Conservation (phyloP, 306 rosid species). For the Abrus pulchellus region DNA sequence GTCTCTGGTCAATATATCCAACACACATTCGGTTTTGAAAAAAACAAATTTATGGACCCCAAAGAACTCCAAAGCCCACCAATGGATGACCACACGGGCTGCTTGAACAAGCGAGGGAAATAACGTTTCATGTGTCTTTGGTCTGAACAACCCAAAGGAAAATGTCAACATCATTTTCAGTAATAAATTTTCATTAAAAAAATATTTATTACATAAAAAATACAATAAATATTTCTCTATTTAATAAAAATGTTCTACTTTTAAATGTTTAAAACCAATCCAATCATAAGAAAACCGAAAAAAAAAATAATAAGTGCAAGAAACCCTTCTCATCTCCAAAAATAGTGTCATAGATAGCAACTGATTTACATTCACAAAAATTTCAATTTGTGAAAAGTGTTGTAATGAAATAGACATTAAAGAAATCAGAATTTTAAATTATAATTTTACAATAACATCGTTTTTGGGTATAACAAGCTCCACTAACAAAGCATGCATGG, state of each 20-base stretch:
- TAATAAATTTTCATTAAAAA: too few relatives aligned
- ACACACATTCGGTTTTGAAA: not conserved
- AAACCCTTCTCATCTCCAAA: too few relatives aligned
- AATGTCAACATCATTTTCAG: not conserved
- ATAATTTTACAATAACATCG: conserved; percentile 14
- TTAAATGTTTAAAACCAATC: too few relatives aligned
- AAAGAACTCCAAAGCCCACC: conserved; percentile 14
- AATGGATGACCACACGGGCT: not conserved
- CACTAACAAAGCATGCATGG: conserved; percentile 8
- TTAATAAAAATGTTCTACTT: too few relatives aligned
- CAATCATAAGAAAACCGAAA: too few relatives aligned
- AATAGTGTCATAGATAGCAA: not conserved
- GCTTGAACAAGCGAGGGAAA: conserved; percentile 5
- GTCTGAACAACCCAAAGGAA: not conserved
- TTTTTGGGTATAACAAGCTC: conserved; percentile 30
- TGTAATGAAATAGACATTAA: not conserved
- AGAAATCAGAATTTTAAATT: not conserved
- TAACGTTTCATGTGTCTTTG: not conserved
- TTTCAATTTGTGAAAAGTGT: conserved; percentile 4
- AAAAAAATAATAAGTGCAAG: too few relatives aligned
- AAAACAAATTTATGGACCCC: not conserved
- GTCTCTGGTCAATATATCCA: not conserved
- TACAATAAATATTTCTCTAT: too few relatives aligned
- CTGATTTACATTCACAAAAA: conserved; percentile 1
- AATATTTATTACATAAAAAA: too few relatives aligned